Base-by-base conservation (phyloP, 192 early-diverging fungal species). In the Backusella australiensis region DNA sequence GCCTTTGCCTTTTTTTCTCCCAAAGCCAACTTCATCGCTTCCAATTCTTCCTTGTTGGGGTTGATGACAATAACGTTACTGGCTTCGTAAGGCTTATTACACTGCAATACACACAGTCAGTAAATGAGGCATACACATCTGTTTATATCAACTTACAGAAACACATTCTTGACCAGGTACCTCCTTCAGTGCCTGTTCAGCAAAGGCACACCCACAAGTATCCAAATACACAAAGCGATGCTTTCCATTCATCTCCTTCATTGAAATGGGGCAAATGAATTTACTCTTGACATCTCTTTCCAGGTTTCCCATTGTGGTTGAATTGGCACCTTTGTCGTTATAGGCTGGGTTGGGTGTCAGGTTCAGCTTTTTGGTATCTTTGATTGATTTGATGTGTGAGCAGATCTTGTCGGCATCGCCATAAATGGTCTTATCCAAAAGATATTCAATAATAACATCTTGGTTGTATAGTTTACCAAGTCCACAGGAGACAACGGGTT, bases 181-280 rank as follows among this genome's bases (percentile, higher is more conserved):
- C 71, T 92, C 87, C 73, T 92, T 91, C 34, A 96, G 77, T 6
- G 93, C 93, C 70, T 91, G 87, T 66, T 92, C 91, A 14, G 94
- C 90, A 81, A 96, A 80, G 7, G 91, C 94, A 78, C 92, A 94
- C 4, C 95, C 95, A 84, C 94, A 96, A 6, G 84, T 85, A 23
- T 83, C 79, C 34, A 92, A 63, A 81, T 89, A 89, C 21, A 91
- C 86, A 81, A 86, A 91, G 34, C 90, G 84, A 67, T 85, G 83
- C 75, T 93, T 94, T 9, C 93, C 94, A 78, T 92, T 96, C 94
- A 96, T 96, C 80, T 96, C 94, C 72, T 91, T 91, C 78, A 89
- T 82, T 0, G 95, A 90, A 26, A 96, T 84, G 6, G 95, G 95
- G 77, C 95, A 96, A 36, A 91, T 83, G 73, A 88, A 96, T 49